Percentiles rank a stretch among this genome's conserved stretches.
phyloP scores from a whole-genome alignment of 768 basidiomycete genomes.

The Termitomyces sp. region DNA sequence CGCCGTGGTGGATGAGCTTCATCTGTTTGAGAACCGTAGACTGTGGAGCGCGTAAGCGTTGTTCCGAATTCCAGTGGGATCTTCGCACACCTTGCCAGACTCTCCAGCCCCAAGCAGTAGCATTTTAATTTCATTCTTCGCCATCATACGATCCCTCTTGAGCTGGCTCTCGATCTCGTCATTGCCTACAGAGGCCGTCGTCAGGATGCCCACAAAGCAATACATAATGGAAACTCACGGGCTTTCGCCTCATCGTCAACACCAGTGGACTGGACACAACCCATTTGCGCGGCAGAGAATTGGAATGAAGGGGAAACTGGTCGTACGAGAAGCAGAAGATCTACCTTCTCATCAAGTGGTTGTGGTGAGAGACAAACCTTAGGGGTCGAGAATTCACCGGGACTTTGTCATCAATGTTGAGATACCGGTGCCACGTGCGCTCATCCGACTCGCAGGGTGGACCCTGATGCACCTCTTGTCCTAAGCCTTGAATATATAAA shows the following conservation, averaged over 20 bases:
- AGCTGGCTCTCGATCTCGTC: constrained; percentile 93
- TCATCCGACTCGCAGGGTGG: background rate
- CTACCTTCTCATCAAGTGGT: background rate
- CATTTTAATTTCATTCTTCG: constrained; percentile 97
- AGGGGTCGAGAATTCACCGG: background rate
- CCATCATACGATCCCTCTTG: constrained; percentile 80
- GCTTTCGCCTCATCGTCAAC: constrained; percentile 80
- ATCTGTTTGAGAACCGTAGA: constrained; percentile 68
- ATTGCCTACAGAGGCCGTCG: constrained; percentile 48
- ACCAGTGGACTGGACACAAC: constrained; percentile 66
- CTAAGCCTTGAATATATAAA: no score
- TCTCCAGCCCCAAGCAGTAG: constrained; percentile 92
- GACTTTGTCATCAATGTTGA: background rate
- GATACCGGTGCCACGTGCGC: background rate
- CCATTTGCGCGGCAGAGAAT: constrained; percentile 40
- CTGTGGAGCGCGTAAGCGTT: constrained; percentile 8
- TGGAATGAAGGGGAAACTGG: background rate
- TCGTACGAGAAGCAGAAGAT: background rate
- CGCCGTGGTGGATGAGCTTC: constrained; percentile 87
- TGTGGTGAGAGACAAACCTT: background rate
- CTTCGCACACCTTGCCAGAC: constrained; percentile 75
- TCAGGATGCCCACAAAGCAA: background rate
- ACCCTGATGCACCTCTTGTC: no score
- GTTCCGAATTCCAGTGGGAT: background rate
- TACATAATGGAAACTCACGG: constrained; percentile 41